Percentiles rank a stretch among this genome's conserved stretches.
Evolutionary conservation across 1,284 basidiomycete genomes (phyloP).

Genomic region (Cryptococcus sp.): DNA sequence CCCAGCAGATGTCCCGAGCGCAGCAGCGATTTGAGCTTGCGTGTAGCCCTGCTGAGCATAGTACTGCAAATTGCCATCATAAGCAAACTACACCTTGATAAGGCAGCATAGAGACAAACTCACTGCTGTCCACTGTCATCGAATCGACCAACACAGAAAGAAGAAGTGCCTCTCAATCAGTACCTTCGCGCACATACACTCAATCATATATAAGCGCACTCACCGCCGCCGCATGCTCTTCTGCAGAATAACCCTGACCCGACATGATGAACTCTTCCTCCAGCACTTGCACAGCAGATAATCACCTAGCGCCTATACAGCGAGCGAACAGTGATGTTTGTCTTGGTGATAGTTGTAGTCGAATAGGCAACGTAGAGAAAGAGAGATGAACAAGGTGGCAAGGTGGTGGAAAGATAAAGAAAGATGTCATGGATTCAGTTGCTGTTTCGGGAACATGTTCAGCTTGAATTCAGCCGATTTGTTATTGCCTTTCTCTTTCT

Average conservation of each 20-base stretch:
- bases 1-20: slow-evolving; percentile 17
- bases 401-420: too few species aligned
- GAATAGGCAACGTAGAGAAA: too few species aligned
- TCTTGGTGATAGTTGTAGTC: too few species aligned
- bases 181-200: background rate
- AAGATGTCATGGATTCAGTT: too few species aligned
- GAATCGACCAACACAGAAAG: slow-evolving; percentile 7
- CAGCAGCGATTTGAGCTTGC: slow-evolving; percentile 30
- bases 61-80: slow-evolving; percentile 35
- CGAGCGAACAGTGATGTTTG: too few species aligned
- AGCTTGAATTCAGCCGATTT: background rate
- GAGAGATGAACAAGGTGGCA: too few species aligned
- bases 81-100: background rate
- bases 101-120: slow-evolving; percentile 14
- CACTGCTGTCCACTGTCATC: slow-evolving; percentile 42
- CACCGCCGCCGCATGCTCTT: slow-evolving; percentile 44
- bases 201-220: slow-evolving; percentile 11
- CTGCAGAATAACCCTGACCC: slow-evolving; percentile 25
- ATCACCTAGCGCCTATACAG: too few species aligned
- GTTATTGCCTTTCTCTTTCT: background rate
- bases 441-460: too few species aligned
- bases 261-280: slow-evolving; percentile 12
- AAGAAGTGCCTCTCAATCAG: background rate
- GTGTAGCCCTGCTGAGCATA: slow-evolving; percentile 53
- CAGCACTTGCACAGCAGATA: too few species aligned